phyloP scores from a whole-genome alignment of 2,329 filamentous ascomycete species.

The Amauroascus verrucosus region DNA sequence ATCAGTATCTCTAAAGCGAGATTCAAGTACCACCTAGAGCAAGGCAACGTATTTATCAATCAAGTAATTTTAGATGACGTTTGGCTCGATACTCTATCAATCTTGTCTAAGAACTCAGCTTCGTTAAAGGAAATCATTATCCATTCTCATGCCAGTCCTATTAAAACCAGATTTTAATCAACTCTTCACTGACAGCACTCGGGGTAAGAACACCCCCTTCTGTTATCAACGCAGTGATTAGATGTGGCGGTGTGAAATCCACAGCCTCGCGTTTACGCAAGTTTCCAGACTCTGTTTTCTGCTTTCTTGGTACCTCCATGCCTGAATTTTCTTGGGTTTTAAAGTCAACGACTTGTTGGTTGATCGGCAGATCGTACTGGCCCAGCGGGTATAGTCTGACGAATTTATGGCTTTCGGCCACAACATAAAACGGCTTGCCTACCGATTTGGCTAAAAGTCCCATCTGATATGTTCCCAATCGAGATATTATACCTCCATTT shows the following conservation, averaged over 20 bases:
- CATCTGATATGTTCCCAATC: conserved; percentile 79
- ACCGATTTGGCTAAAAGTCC: conserved; percentile 65
- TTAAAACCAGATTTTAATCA: conserved; percentile 53
- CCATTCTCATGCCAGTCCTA: background rate
- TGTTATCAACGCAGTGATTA: conserved; percentile 56
- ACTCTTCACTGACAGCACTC: conserved; percentile 55
- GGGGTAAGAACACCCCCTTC: conserved; percentile 54
- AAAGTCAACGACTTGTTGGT: conserved; percentile 69
- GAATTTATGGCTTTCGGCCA: conserved; percentile 94
- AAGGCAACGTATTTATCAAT: too few species aligned
- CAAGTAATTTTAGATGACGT: too few species aligned
- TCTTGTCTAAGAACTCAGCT: background rate
- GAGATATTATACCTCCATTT: conserved; percentile 83
- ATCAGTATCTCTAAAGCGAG: too few species aligned
- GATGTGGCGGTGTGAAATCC: conserved; percentile 47
- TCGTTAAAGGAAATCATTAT: background rate
- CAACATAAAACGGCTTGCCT: conserved; percentile 76
- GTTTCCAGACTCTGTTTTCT: background rate
- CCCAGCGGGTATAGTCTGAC: conserved; percentile 74
- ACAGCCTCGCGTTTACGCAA: conserved; percentile 24
- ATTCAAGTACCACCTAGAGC: too few species aligned
- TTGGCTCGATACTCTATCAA: too few species aligned
- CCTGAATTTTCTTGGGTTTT: conserved; percentile 42
- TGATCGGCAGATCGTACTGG: conserved; percentile 70
- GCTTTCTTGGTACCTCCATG: background rate